Base-by-base conservation (phyloP, 768 basidiomycete species). In the Russula sp. region DNA sequence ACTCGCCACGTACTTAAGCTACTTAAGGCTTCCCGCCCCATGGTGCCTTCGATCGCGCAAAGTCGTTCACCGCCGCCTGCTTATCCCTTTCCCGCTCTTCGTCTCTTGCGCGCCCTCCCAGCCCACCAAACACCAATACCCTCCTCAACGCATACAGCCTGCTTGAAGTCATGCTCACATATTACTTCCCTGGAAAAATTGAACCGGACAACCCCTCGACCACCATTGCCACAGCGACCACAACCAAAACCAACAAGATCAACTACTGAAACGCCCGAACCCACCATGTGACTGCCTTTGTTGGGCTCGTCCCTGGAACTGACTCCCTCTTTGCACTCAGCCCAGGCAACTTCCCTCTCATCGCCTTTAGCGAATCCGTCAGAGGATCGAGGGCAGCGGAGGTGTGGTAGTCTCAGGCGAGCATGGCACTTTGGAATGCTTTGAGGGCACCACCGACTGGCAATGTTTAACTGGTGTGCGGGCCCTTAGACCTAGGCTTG, bases 271-370 rank as follows among this genome's bases (percentile, higher is more conserved):
- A n/a, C n/a, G n/a, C n/a, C n/a, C n/a, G n/a, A n/a, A n/a, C n/a
- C n/a, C n/a, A n/a, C n/a, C n/a, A n/a, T n/a, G n/a, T n/a, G 32
- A 81, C 84, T 0, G 93, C 93, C 1, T 97, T 89, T 72, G 85
- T 98, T 24, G 94, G 94, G 2, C 76, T 90, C 20, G 81, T 94
- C 18, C 81, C 84, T 51, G 84, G 87, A 71, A 83, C 82, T 0
- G 85, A 82, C 3, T 89, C 88, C 48, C 79, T 97, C 1, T 96
- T 86, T 69, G 94, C 91, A 22, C 89, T 98, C 84, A 90, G 89
- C 67, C 88, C 90, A 0, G 79, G 82, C 13, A 82, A 82, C 9
- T 98, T 84, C 72, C 96, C 95, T 0, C 79, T 98, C 11, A 88
- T 96, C 64, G 85, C 83, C 5, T 91, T 92, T 69, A 81, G 84